Conservation (phyloP, 345 rosid species). For the Aquilaria malaccensis region DNA sequence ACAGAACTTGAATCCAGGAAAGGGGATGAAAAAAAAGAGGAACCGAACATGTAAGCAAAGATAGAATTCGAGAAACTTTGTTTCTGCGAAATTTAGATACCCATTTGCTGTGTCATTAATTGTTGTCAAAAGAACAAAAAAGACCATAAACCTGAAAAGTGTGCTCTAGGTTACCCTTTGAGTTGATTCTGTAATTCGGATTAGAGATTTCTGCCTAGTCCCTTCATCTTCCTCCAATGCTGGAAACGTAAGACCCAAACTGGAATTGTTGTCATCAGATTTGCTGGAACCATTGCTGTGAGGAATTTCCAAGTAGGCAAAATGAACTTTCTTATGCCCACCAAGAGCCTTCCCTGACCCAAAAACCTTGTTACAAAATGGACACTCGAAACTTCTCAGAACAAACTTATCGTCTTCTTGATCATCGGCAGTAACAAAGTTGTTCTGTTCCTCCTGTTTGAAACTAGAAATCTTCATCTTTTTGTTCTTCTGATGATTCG, state of each 20-base stretch:
- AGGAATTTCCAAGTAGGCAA: not conserved
- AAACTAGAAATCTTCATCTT: conserved; percentile 17
- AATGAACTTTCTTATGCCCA: conserved; percentile 31
- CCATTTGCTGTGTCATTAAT: no score
- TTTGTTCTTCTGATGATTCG: conserved; percentile 14
- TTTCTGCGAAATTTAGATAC: no score
- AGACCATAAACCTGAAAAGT: no score
- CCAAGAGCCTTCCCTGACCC: conserved; percentile 33
- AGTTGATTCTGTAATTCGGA: conserved; percentile 7
- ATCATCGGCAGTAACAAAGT: conserved; percentile 6
- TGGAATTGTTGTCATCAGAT: not conserved
- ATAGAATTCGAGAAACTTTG: no score
- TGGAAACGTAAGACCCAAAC: conserved; percentile 28
- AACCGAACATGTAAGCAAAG: no score
- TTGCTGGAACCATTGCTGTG: conserved; percentile 9
- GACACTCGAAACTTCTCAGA: conserved; percentile 15
- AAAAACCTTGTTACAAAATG: conserved; percentile 24
- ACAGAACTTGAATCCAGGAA: no score
- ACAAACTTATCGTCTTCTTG: conserved; percentile 15
- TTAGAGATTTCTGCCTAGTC: no score
- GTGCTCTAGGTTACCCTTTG: not conserved
- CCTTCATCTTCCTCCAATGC: conserved; percentile 25
- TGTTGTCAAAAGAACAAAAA: no score
- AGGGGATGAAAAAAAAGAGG: no score
- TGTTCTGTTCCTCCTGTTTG: not conserved